Base-by-base conservation (phyloP, 208 protist genomes). In the Trypanosoma lewisi region DNA sequence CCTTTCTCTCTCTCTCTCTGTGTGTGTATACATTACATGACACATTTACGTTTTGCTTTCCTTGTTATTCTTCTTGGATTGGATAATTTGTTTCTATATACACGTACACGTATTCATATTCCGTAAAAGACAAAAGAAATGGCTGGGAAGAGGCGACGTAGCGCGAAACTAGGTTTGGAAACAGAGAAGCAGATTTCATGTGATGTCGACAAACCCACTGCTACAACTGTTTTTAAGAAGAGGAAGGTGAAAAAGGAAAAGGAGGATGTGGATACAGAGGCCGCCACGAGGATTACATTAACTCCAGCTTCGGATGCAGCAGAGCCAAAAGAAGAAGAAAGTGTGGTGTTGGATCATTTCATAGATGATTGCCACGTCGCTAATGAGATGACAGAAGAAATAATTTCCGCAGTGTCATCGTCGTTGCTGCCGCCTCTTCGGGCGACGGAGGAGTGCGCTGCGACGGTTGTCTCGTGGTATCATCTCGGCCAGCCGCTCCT, bases 1-100 rank as follows among this genome's bases (percentile, higher is more conserved):
- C 36, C 50, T 65, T 48, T 53, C 17, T 39, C 34, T 49, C 47
- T 56, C 30, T 30, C 25, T 71, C 39, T 72, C 39, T 56, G 33
- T 69, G 36, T 64, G 19, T 55, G 25, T 55, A 1, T 36, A 21
- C 11, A 9, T 36, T 33, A n/a, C n/a, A n/a, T n/a, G n/a, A 39
- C 6, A 12, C 8, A 17, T 9, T 55, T 30, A 25, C 47, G 28
- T 51, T 52, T n/a, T n/a, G n/a, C n/a, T n/a, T n/a, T n/a, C n/a
- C n/a, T n/a, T n/a, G n/a, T n/a, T n/a, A n/a, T n/a, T n/a, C n/a
- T n/a, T n/a, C n/a, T n/a, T n/a, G n/a, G n/a, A n/a, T n/a, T n/a
- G n/a, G n/a, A n/a, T n/a, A n/a, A n/a, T n/a, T n/a, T n/a, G n/a
- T n/a, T n/a, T n/a, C n/a, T n/a, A n/a, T n/a, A n/a, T n/a, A n/a